A percentile compares a stretch with the other conserved stretches of the same genome.
Evolutionary conservation across 495 filamentous ascomycete genomes (phyloP).

Genomic region (Podospora pseudopauciseta): DNA sequence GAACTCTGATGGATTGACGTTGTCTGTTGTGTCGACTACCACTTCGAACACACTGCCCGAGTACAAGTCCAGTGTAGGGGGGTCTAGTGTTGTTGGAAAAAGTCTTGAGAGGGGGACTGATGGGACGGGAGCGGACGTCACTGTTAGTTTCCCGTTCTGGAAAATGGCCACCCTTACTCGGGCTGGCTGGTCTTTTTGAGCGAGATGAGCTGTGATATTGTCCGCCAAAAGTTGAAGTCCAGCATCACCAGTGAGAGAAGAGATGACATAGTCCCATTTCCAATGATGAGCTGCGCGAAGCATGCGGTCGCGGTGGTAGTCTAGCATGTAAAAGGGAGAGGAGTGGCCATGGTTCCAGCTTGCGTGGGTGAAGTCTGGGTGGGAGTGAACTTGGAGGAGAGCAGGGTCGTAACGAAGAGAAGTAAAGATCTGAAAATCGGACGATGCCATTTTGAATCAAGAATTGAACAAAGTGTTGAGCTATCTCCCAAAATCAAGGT

Average conservation of each 20-base stretch:
- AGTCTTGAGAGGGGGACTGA: constrained; percentile 44
- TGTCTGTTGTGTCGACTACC: constrained; percentile 50
- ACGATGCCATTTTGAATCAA: neutral
- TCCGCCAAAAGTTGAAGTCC: constrained; percentile 38
- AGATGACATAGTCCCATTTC: constrained; percentile 51
- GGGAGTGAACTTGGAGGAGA: constrained; percentile 43
- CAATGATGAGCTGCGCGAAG: constrained; percentile 69
- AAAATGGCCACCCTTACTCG: constrained; percentile 55
- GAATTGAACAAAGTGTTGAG: neutral
- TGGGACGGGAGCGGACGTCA: constrained; percentile 50
- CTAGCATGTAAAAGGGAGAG: constrained; percentile 79
- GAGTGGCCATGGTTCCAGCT: constrained; percentile 44
- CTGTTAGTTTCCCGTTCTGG: constrained; percentile 43
- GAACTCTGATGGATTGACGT: constrained; percentile 55
- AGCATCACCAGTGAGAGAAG: constrained; percentile 39
- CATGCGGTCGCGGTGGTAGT: constrained; percentile 76
- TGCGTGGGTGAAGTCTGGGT: constrained; percentile 29
- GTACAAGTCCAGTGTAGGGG: neutral
- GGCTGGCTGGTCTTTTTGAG: constrained; percentile 32
- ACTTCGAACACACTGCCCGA: constrained; percentile 40
- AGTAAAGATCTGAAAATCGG: constrained; percentile 61
- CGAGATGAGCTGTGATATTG: constrained; percentile 35
- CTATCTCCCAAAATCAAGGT: neutral
- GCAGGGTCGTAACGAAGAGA: constrained; percentile 72
- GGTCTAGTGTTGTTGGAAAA: constrained; percentile 10